phyloP scores from a whole-genome alignment of 768 basidiomycete species.

The Serendipita sp. region DNA sequence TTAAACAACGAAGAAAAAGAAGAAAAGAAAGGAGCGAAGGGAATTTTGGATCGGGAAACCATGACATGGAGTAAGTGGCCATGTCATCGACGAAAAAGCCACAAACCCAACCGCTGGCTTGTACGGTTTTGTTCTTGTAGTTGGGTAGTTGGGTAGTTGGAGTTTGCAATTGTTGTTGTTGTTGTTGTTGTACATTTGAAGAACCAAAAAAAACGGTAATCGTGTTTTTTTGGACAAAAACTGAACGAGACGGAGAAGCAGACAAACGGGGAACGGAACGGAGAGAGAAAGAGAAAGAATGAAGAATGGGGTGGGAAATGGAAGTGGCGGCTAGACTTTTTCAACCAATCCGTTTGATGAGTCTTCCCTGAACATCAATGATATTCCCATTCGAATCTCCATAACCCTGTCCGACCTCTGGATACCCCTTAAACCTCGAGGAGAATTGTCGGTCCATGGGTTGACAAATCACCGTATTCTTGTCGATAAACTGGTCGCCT shows the following conservation, averaged over 20 bases:
- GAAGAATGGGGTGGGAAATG: not conserved
- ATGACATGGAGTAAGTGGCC: too few species aligned
- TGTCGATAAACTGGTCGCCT: not conserved
- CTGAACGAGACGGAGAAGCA: not conserved
- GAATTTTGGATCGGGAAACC: not conserved
- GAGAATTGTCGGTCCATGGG: not conserved
- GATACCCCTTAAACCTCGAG: not conserved
- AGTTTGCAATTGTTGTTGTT: too few species aligned
- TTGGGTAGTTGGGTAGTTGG: too few species aligned
- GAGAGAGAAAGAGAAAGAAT: not conserved
- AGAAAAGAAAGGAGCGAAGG: not conserved
- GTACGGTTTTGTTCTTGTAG: too few species aligned
- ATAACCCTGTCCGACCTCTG: not conserved
- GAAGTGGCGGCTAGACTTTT: not conserved
- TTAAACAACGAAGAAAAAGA: not conserved
- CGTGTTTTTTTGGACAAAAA: not conserved
- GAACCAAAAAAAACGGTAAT: not conserved
- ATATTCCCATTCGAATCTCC: not conserved
- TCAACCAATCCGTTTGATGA: constrained; percentile 3
- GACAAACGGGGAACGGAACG: not conserved
- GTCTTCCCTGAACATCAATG: not conserved
- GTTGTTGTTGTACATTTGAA: not conserved
- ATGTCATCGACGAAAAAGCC: too few species aligned
- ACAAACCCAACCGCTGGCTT: too few species aligned
- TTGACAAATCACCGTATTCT: not conserved